Conservation (phyloP, 768 basidiomycete species). For the Mycena venus region DNA sequence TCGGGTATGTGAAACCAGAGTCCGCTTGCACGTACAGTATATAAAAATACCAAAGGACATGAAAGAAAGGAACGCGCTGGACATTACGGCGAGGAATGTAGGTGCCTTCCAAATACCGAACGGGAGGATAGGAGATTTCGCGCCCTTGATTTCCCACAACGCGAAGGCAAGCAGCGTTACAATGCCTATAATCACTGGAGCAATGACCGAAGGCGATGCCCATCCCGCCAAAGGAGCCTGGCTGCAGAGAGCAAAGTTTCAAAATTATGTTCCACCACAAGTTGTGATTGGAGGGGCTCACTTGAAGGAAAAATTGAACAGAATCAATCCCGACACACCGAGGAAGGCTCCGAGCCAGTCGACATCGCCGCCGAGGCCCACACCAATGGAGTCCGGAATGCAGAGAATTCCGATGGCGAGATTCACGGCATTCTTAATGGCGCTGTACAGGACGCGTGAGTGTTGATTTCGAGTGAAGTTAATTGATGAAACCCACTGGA, state of each 20-base stretch:
- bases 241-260: not conserved
- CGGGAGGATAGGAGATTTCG: constrained; percentile 13
- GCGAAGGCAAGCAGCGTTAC: constrained; percentile 2
- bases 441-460: not conserved
- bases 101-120: constrained; percentile 16
- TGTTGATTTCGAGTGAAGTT: no score
- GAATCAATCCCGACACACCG: not conserved
- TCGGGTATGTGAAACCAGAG: no score
- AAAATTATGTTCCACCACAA: not conserved
- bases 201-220: constrained; percentile 8
- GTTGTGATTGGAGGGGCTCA: not conserved
- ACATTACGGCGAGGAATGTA: constrained; percentile 17
- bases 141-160: constrained; percentile 16
- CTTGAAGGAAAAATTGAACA: constrained; percentile 20
- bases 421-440: constrained; percentile 12
- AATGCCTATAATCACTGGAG: not conserved
- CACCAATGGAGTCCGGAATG: not conserved
- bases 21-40: not conserved
- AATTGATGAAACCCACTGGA: not conserved
- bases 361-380: not conserved
- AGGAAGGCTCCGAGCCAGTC: constrained; percentile 16
- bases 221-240: constrained; percentile 11
- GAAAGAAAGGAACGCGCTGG: constrained; percentile 3
- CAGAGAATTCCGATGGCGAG: not conserved
- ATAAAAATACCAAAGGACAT: constrained; percentile 20